These are phyloP conservation scores for Vararia minispora DNA, from an alignment of 768 basidiomycete species.

Conservation along the genomic window DNA sequence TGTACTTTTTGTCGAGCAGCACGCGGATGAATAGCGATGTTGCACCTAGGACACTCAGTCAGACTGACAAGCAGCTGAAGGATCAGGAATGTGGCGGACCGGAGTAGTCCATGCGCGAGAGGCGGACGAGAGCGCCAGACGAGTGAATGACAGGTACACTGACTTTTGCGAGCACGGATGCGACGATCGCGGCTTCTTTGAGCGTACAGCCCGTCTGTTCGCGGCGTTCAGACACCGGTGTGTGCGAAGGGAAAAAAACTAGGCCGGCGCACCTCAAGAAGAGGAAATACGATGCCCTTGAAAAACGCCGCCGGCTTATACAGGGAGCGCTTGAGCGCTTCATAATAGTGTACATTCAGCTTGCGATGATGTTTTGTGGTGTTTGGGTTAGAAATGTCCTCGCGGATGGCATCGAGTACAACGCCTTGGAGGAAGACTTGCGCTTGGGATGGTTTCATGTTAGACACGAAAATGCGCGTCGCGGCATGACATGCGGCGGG, in stretches of 20 bases:
- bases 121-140: conserved; percentile 84
- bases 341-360: conserved; percentile 88
- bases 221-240: neutral
- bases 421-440: conserved; percentile 90
- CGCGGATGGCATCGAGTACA: conserved; percentile 77
- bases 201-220: conserved; percentile 69
- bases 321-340: conserved; percentile 81
- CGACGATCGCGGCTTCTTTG: conserved; percentile 90
- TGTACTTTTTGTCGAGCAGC: conserved; percentile 94
- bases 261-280: conserved; percentile 83
- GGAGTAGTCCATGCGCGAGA: conserved; percentile 94
- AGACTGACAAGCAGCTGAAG: neutral
- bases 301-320: conserved; percentile 98
- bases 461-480: conserved; percentile 91
- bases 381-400: conserved; percentile 55
- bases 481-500: conserved; percentile 92
- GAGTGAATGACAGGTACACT: conserved; percentile 96
- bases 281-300: conserved; percentile 93
- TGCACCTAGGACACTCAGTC: conserved; percentile 52
- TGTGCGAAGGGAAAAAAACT: neutral
- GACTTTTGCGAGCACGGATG: conserved; percentile 81
- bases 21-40: conserved; percentile 97
- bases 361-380: conserved; percentile 51
- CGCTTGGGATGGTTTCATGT: conserved; percentile 91
- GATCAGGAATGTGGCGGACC: conserved; percentile 30